Conservation (phyloP, 1,284 basidiomycete genomes). For the Marasmius tenuissimus region DNA sequence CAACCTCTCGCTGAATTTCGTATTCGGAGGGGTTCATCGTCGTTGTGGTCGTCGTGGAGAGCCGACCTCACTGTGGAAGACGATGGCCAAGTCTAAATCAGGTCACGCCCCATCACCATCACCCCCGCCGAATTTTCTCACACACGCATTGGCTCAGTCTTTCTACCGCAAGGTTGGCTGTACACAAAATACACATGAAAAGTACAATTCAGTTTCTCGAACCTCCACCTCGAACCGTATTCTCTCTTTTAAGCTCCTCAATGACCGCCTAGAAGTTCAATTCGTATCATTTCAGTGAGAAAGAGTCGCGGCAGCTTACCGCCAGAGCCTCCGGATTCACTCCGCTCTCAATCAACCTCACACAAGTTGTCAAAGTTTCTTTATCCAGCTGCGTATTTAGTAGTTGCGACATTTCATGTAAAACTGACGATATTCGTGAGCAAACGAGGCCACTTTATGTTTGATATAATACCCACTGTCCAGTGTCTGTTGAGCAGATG, state of each 20-base stretch:
- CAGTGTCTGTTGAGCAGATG: constrained; percentile 76
- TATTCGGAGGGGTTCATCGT: constrained; percentile 75
- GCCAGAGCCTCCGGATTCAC: constrained; percentile 86
- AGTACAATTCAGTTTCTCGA: background rate
- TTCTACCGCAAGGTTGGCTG: too few relatives aligned
- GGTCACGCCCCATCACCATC: background rate
- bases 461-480: constrained; percentile 57
- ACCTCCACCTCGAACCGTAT: constrained; percentile 33
- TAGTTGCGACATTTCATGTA: constrained; percentile 81
- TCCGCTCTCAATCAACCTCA: constrained; percentile 82
- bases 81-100: background rate
- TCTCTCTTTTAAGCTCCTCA: constrained; percentile 71
- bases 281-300: constrained; percentile 1
- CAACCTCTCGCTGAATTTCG: constrained; percentile 86
- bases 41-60: constrained; percentile 16
- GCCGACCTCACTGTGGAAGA: constrained; percentile 1
- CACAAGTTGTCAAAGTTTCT: constrained; percentile 79
- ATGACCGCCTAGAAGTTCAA: constrained; percentile 59
- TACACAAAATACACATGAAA: background rate
- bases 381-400: constrained; percentile 81
- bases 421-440: constrained; percentile 42
- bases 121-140: background rate
- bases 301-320: constrained; percentile 43
- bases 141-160: background rate
- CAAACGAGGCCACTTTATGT: background rate